Evolutionary conservation across 75 land plant species (phyloP).

Genomic region (Picea sitchensis): DNA sequence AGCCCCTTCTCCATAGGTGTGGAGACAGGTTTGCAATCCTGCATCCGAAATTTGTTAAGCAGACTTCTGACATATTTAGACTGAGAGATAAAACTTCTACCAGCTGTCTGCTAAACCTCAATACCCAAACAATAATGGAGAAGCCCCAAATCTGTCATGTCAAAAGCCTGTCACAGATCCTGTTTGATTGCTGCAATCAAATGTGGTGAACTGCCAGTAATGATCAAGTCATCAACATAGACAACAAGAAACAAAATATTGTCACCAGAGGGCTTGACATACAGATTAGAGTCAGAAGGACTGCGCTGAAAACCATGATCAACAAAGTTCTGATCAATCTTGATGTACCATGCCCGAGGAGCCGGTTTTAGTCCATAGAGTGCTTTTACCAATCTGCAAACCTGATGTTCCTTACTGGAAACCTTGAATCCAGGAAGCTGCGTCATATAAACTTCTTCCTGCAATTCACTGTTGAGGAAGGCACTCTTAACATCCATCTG

Average conservation of each 20-base stretch:
- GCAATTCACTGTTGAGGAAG: too few species aligned
- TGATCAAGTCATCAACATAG: conserved; percentile 13
- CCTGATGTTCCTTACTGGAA: not conserved
- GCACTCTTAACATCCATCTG: too few species aligned
- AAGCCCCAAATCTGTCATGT: not conserved
- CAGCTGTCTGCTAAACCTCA: too few species aligned
- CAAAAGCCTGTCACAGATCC: not conserved
- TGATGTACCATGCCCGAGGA: not conserved
- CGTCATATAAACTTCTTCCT: too few species aligned
- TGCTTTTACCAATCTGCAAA: not conserved
- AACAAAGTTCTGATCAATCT: not conserved
- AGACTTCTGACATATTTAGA: too few species aligned
- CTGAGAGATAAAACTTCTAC: too few species aligned
- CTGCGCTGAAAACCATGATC: not conserved
- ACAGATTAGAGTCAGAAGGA: not conserved
- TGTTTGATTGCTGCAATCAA: not conserved
- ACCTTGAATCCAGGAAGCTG: too few species aligned
- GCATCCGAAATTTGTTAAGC: too few species aligned
- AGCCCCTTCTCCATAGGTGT: too few species aligned
- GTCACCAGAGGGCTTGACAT: not conserved
- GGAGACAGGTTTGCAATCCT: too few species aligned
- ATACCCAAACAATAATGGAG: conserved; percentile 6
- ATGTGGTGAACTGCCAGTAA: not conserved
- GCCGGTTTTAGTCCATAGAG: not conserved
- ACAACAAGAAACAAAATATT: not conserved